Conservation (phyloP, 1,139 yeast species). For the Geotrichum histeridarum region DNA sequence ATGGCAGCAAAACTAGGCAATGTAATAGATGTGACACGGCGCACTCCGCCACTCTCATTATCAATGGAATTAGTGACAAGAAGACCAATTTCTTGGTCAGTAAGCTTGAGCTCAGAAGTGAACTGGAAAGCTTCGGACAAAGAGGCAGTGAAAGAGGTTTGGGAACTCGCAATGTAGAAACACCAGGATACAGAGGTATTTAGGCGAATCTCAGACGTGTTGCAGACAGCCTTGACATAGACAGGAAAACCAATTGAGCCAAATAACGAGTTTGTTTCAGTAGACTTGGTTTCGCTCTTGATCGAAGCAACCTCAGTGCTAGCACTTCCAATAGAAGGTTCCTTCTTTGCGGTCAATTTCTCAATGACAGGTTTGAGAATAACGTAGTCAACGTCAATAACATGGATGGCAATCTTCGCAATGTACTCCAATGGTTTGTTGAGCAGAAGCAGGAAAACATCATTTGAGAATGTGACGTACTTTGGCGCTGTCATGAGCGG, state of each 20-base stretch:
- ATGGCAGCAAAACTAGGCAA: slow-evolving; percentile 13
- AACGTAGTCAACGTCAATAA: slow-evolving; percentile 15
- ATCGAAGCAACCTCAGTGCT: background rate
- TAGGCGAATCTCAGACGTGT: slow-evolving; percentile 15
- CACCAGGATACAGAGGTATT: slow-evolving; percentile 18
- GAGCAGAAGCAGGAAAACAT: slow-evolving; percentile 12
- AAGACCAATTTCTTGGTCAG: slow-evolving; percentile 16
- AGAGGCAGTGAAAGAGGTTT: slow-evolving; percentile 5
- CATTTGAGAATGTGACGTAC: slow-evolving; percentile 10
- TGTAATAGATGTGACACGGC: slow-evolving; percentile 14
- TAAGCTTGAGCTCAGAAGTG: background rate
- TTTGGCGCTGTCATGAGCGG: slow-evolving; percentile 12
- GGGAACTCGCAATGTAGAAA: slow-evolving; percentile 14
- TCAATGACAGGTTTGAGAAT: slow-evolving; percentile 10
- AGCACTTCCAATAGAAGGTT: background rate
- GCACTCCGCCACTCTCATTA: slow-evolving; percentile 13
- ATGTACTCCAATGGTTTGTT: slow-evolving; percentile 16
- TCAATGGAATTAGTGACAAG: slow-evolving; percentile 10
- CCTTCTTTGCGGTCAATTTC: background rate
- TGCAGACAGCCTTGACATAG: slow-evolving; percentile 7
- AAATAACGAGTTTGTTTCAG: background rate
- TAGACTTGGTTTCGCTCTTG: background rate
- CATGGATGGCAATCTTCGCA: slow-evolving; percentile 7
- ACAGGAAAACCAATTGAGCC: slow-evolving; percentile 6
- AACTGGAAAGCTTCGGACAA: slow-evolving; percentile 1